Conservation (phyloP, 2,329 filamentous ascomycete genomes). For the Claviceps monticola region DNA sequence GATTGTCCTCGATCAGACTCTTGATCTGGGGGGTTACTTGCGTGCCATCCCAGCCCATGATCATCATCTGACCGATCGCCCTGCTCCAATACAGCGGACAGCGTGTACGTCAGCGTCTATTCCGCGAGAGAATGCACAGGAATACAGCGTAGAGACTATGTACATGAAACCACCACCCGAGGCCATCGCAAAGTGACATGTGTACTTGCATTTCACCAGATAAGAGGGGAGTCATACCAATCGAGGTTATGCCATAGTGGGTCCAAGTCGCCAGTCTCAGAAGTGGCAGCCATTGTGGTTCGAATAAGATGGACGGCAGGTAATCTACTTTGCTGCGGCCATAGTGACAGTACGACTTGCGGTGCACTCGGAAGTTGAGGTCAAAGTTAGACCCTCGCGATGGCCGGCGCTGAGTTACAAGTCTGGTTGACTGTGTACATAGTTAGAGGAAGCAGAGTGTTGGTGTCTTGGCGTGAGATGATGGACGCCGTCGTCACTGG, state of each 20-base stretch:
- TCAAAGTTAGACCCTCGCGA: background rate
- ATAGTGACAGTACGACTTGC: conserved; percentile 3
- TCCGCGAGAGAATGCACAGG: background rate
- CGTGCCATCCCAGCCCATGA: conserved; percentile 78
- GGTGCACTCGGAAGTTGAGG: background rate
- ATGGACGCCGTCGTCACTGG: no score
- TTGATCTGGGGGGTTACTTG: conserved; percentile 72
- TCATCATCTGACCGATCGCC: conserved; percentile 63
- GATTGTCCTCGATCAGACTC: conserved; percentile 66
- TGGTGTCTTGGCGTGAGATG: no score
- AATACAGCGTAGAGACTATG: background rate
- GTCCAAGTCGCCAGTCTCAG: conserved; percentile 26
- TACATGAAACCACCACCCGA: background rate
- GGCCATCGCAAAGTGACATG: no score
- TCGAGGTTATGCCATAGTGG: conserved; percentile 63
- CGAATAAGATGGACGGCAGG: conserved; percentile 10
- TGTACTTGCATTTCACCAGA: background rate
- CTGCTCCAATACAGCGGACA: conserved; percentile 20
- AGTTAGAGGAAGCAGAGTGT: no score
- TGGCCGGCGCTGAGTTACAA: background rate
- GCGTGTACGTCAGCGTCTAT: conserved; percentile 2
- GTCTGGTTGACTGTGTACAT: no score
- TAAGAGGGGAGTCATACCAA: conserved; percentile 40
- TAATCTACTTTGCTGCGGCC: conserved; percentile 11
- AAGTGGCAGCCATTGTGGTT: conserved; percentile 14